Percentiles rank a stretch among this genome's conserved stretches.
Evolutionary conservation across 768 basidiomycete genomes (phyloP).

Genomic region (Hemileccinum impolitum): DNA sequence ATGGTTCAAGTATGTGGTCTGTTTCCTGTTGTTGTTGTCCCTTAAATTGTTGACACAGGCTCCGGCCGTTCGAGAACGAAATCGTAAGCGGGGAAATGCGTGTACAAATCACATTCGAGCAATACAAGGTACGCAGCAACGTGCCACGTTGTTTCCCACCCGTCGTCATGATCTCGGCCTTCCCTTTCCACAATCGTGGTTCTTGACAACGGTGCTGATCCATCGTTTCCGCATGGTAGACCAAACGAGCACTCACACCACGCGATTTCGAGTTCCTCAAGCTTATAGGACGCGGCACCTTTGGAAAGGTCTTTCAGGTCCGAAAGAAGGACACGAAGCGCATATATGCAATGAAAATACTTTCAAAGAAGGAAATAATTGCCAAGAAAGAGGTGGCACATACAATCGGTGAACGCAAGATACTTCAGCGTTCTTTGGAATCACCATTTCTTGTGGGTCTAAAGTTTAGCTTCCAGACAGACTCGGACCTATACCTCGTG

Average conservation of each 20-base stretch:
- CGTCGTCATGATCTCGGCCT: conserved; percentile 21
- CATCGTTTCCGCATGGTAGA: conserved; percentile 42
- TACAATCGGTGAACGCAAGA: conserved; percentile 99
- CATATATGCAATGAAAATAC: conserved; percentile 99
- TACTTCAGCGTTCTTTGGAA: conserved; percentile 88
- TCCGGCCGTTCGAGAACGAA: conserved; percentile 75
- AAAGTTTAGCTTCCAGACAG: conserved; percentile 98
- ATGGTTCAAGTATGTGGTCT: conserved; percentile 84
- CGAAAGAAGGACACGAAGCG: conserved; percentile 97
- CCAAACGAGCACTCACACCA: conserved; percentile 83
- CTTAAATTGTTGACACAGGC: conserved; percentile 39
- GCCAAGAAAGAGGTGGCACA: conserved; percentile 99
- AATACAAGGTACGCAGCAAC: conserved; percentile 61
- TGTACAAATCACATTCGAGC: conserved; percentile 91
- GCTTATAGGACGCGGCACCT: conserved; percentile 96
- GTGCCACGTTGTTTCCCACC: conserved; percentile 23
- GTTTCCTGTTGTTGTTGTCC: conserved; percentile 11
- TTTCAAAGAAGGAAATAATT: conserved; percentile 98
- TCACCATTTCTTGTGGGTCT: conserved; percentile 97
- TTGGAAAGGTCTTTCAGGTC: conserved; percentile 98
- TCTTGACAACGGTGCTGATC: conserved; percentile 19
- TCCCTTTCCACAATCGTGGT: conserved; percentile 22
- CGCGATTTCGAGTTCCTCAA: conserved; percentile 98
- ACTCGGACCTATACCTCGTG: conserved; percentile 90
- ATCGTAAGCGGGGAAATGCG: conserved; percentile 89